phyloP scores from a whole-genome alignment of 75 land plant genomes.

The Pinus albicaulis region DNA sequence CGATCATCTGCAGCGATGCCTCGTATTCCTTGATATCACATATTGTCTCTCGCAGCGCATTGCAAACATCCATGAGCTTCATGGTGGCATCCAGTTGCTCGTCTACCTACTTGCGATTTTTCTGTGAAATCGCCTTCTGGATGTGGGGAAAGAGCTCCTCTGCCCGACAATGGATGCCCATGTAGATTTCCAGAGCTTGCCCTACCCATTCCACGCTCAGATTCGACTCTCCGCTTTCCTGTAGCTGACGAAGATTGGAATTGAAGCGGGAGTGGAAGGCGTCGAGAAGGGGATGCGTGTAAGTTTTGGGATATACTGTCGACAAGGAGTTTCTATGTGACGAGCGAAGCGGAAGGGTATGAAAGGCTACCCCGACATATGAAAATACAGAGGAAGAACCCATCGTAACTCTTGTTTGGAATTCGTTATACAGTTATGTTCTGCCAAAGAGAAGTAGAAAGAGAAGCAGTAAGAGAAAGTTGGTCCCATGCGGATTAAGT shows the following conservation, averaged over 20 bases:
- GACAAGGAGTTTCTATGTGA: not conserved
- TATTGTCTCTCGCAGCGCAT: constrained; percentile 14
- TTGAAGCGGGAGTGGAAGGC: constrained; percentile 15
- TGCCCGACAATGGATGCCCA: constrained; percentile 10
- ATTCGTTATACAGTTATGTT: too few relatives aligned
- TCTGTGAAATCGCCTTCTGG: not conserved
- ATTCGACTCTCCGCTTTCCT: not conserved
- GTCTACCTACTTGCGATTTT: constrained; percentile 27
- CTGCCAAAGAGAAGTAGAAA: too few relatives aligned
- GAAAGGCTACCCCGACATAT: too few relatives aligned
- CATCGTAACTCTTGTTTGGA: too few relatives aligned
- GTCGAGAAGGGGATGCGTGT: constrained; percentile 10
- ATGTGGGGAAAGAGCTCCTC: constrained; percentile 17
- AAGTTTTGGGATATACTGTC: not conserved
- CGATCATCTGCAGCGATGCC: constrained; percentile 2
- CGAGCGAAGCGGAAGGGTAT: not conserved
- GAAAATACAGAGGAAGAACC: too few relatives aligned
- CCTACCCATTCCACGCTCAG: constrained; percentile 16
- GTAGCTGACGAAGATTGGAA: constrained; percentile 5
- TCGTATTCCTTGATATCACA: constrained; percentile 15
- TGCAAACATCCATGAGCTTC: constrained; percentile 29
- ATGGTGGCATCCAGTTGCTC: constrained; percentile 27
- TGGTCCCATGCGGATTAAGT: too few relatives aligned
- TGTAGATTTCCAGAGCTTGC: constrained; percentile 7
- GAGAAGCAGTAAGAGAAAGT: too few relatives aligned